Evolutionary conservation across 2,329 filamentous ascomycete genomes (phyloP).

Genomic region (Calycina herbarum): DNA sequence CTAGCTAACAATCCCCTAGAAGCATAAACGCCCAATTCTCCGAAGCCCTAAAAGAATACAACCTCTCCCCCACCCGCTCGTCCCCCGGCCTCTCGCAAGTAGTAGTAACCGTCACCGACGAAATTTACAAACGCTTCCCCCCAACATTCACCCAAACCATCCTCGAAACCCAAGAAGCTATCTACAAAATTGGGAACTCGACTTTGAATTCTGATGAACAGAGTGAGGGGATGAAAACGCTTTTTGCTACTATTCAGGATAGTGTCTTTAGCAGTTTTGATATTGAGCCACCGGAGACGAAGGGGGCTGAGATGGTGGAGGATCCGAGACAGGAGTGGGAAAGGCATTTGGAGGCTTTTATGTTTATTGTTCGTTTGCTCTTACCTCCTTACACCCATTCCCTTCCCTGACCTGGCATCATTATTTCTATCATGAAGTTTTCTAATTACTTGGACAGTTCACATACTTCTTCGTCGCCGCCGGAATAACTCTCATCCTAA

Average conservation of each 20-base stretch:
- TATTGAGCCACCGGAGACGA: constrained; percentile 13
- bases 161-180: constrained; percentile 11
- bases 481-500: constrained; percentile 27
- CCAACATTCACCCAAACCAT: constrained; percentile 18
- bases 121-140: constrained; percentile 19
- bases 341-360: constrained; percentile 23
- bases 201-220: constrained; percentile 19
- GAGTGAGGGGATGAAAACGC: constrained; percentile 10
- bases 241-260: constrained; percentile 24
- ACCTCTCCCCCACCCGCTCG: constrained; percentile 1
- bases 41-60: constrained; percentile 1
- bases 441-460: constrained; percentile 17
- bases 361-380: constrained; percentile 21
- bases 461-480: constrained; percentile 31
- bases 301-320: not conserved
- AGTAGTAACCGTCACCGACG: constrained; percentile 14
- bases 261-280: constrained; percentile 28
- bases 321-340: constrained; percentile 24
- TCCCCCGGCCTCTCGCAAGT: not conserved
- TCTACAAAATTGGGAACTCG: constrained; percentile 19
- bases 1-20: not conserved
- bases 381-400: not conserved
- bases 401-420: not conserved
- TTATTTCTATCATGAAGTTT: not conserved
- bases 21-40: constrained; percentile 2